phyloP scores from a whole-genome alignment of 371 early-diverging fungal genomes.

The Mycotypha africana region DNA sequence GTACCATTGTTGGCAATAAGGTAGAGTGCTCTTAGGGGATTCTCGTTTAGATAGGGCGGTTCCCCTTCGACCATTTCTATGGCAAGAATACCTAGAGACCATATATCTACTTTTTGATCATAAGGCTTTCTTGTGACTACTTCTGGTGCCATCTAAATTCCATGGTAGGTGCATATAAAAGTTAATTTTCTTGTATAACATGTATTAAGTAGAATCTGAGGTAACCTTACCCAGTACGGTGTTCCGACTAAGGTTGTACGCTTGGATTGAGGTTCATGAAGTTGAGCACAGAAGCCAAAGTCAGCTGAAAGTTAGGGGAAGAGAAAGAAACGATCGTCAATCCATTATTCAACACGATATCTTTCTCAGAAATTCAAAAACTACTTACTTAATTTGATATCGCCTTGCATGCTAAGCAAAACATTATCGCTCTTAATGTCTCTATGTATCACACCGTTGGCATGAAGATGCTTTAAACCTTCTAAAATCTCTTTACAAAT shows the following conservation, averaged over 20 bases:
- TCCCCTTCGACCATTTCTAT: slow-evolving; percentile 94
- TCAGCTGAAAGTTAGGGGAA: slow-evolving; percentile 53
- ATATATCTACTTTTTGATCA: slow-evolving; percentile 92
- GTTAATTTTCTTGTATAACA: no score
- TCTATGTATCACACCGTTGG: slow-evolving; percentile 93
- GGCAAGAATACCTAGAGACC: slow-evolving; percentile 97
- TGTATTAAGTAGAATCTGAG: no score
- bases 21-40: slow-evolving; percentile 82
- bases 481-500: slow-evolving; percentile 87
- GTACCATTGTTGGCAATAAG: slow-evolving; percentile 95
- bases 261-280: slow-evolving; percentile 72
- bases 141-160: slow-evolving; percentile 85
- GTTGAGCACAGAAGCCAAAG: slow-evolving; percentile 95
- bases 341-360: no score
- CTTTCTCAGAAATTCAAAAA: neutral
- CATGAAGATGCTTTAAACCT: slow-evolving; percentile 90
- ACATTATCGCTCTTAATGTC: slow-evolving; percentile 98
- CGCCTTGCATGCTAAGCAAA: slow-evolving; percentile 78
- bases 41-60: slow-evolving; percentile 95
- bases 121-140: slow-evolving; percentile 92
- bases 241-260: slow-evolving; percentile 93
- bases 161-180: neutral
- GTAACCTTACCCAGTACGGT: slow-evolving; percentile 70
- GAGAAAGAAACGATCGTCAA: neutral
- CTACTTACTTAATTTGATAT: slow-evolving; percentile 85